These are phyloP conservation scores for Hanseniaspora lindneri DNA, from an alignment of 805 yeast species.

Conservation along the genomic window DNA sequence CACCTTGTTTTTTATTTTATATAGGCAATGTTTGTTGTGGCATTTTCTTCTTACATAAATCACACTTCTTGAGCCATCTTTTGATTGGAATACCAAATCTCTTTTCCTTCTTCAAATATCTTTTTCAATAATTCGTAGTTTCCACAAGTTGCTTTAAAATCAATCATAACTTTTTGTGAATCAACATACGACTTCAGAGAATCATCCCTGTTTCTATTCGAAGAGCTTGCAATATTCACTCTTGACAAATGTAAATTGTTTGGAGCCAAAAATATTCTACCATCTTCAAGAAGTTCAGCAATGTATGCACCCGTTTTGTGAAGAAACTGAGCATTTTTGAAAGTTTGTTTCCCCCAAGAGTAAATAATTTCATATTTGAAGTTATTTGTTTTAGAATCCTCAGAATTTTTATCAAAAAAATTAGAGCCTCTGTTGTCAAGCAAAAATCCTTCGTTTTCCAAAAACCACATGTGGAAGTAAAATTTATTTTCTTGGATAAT, in stretches of 20 bases:
- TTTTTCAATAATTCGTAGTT: slow-evolving; percentile 37
- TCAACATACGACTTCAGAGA: slow-evolving; percentile 37
- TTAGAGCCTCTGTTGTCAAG: slow-evolving; percentile 69
- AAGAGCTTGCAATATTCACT: slow-evolving; percentile 38
- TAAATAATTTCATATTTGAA: slow-evolving; percentile 53
- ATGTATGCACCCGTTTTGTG: slow-evolving; percentile 83
- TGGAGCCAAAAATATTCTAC: slow-evolving; percentile 72
- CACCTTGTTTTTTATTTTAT: no score
- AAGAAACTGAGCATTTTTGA: slow-evolving; percentile 76
- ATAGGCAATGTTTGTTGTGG: no score
- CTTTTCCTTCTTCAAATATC: slow-evolving; percentile 50
- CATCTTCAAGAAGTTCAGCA: slow-evolving; percentile 71
- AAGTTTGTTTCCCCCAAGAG: slow-evolving; percentile 84
- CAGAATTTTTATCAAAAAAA: slow-evolving; percentile 40
- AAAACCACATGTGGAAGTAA: slow-evolving; percentile 65
- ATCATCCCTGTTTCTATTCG: slow-evolving; percentile 26
- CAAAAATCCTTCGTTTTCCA: slow-evolving; percentile 60
- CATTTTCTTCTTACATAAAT: no score
- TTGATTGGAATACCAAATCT: slow-evolving; percentile 18
- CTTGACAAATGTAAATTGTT: slow-evolving; percentile 74
- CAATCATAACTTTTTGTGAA: slow-evolving; percentile 62
- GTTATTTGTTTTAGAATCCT: slow-evolving; percentile 1
- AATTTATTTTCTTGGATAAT: slow-evolving; percentile 43
- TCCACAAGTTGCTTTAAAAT: slow-evolving; percentile 52
- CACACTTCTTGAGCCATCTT: neutral